A percentile compares a stretch with the other conserved stretches of the same genome.
These are phyloP conservation scores for Aspergillus versicolor DNA, from an alignment of 2,329 filamentous ascomycete species.

Conservation along the genomic window DNA sequence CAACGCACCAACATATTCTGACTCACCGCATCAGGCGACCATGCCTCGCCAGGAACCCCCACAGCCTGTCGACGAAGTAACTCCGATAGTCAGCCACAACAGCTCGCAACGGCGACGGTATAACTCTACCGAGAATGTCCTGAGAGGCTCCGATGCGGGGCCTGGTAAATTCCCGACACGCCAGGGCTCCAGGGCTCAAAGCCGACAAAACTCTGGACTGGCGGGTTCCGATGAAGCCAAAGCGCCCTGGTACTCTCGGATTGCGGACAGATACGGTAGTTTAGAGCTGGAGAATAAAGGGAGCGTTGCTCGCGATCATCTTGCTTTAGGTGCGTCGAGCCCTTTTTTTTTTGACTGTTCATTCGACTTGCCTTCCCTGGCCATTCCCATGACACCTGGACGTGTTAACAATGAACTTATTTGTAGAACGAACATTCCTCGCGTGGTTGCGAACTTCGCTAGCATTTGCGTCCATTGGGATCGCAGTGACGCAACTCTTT, in stretches of 20 bases:
- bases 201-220: slow-evolving; percentile 3
- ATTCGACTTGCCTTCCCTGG: not conserved
- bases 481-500: slow-evolving; percentile 66
- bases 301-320: slow-evolving; percentile 64
- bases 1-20: slow-evolving; percentile 19
- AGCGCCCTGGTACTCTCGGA: slow-evolving; percentile 47
- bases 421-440: slow-evolving; percentile 64
- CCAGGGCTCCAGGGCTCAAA: slow-evolving; percentile 4
- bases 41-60: slow-evolving; percentile 18
- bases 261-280: slow-evolving; percentile 60
- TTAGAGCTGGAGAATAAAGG: slow-evolving; percentile 67
- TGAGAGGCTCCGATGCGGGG: slow-evolving; percentile 16
- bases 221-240: slow-evolving; percentile 16
- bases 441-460: slow-evolving; percentile 67
- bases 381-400: slow-evolving; percentile 1
- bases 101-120: slow-evolving; percentile 29
- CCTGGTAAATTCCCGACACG: slow-evolving; percentile 11
- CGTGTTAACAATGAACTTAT: not conserved
- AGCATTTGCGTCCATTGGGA: slow-evolving; percentile 65
- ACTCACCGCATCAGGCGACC: slow-evolving; percentile 20
- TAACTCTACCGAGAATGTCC: slow-evolving; percentile 29
- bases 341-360: not conserved
- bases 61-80: slow-evolving; percentile 27
- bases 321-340: slow-evolving; percentile 55
- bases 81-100: slow-evolving; percentile 30